Evolutionary conservation across 2,329 filamentous ascomycete genomes (phyloP), one percentile per base, ranked within the genome.

Genomic region (Clonostachys rosea): DNA sequence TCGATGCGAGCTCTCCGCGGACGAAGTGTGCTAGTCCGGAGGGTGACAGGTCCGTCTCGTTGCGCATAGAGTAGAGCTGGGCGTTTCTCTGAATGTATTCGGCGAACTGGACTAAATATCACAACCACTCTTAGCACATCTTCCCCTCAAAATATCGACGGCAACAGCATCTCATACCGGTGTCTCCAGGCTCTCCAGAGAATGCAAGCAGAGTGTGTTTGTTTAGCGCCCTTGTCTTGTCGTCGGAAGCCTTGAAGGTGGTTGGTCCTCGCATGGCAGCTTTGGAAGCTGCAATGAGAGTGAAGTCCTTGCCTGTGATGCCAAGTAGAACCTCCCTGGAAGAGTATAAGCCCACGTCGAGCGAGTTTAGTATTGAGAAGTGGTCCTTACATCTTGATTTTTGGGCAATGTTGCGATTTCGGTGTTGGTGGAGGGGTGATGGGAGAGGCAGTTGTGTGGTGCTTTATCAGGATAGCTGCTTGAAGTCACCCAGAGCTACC

Each of bases 51-150:
- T 96, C 90, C 64, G 87, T 87, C 70, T 91, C 88, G 68, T 97
- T 97, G 64, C 95, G 90, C 91, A 97, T 99, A 57, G 89, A 91
- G 75, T 99, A 99, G 64, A 99, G 87, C 73, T 96, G 90, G 54
- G 94, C 86, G 70, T 99, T 99, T 66, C 92, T 91, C 81, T 97
- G 91, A 68, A 99, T 95, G 75, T 92, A 99, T 75, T 99, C 94
- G 67, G 95, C 89, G 69, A 99, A 99, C 85, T 99, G 92, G 53
- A 97, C 91, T 96, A 65, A 4, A 30, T 30, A 10, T 30, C 24
- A 30, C 8, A 16, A 14, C 7, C 10, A 14, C 34, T 40, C 16
- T 30, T 34, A 34, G n/a, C 9, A 14, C 6, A 24, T 12, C 33
- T 47, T 24, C 39, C 18, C n/a, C 9, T 9, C 16, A n/a, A 30